phyloP scores from a whole-genome alignment of 352 stramenopile species.

The Phytophthora cryptogea region DNA sequence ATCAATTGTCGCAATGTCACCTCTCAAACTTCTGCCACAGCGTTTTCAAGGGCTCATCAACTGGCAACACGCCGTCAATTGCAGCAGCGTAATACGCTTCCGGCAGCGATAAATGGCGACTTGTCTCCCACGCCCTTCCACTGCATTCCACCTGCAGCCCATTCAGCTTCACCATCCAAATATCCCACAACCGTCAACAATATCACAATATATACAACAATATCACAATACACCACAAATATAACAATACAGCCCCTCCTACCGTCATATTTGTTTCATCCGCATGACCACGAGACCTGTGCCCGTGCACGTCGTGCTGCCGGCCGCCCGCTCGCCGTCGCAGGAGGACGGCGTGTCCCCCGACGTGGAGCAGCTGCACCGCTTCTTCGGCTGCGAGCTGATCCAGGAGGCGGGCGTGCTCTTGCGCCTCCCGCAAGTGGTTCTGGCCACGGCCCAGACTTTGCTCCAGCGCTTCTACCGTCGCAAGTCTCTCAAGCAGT shows the following conservation, averaged over 20 bases:
- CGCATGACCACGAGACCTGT: conserved; percentile 27
- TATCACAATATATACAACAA: conserved; percentile 1
- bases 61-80: conserved; percentile 33
- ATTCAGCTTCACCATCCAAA: conserved; percentile 32
- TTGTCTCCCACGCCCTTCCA: conserved; percentile 8
- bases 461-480: conserved; percentile 93
- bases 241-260: conserved; percentile 2
- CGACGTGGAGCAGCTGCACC: conserved; percentile 54
- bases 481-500: conserved; percentile 80
- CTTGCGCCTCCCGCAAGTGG: conserved; percentile 87
- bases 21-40: conserved; percentile 47
- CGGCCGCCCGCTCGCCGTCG: conserved; percentile 53
- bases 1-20: conserved; percentile 19
- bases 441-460: conserved; percentile 91
- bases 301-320: conserved; percentile 52
- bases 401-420: conserved; percentile 90
- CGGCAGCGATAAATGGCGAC: conserved; percentile 39
- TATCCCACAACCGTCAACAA: conserved; percentile 22
- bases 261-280: conserved; percentile 22
- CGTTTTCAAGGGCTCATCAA: conserved; percentile 12
- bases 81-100: conserved; percentile 56
- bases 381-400: conserved; percentile 90
- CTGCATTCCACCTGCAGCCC: background rate
- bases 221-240: conserved; percentile 12
- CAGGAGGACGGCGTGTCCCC: conserved; percentile 42